Conservation (phyloP, 371 early-diverging fungal species). For the Circinella umbellata region DNA sequence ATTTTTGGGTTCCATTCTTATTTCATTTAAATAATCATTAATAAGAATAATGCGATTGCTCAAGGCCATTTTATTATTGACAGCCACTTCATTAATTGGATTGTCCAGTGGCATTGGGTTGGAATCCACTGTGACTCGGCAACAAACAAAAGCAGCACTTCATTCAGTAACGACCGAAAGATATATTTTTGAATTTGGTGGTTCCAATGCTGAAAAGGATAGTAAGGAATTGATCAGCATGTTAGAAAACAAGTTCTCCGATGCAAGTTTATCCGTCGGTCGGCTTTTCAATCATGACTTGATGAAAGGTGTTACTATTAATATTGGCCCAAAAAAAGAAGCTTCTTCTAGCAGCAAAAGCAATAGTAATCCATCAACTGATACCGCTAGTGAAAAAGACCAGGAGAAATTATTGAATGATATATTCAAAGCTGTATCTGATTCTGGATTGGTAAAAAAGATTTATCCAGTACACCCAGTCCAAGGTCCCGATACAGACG, state of each 20-base stretch:
- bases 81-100: not conserved
- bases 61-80: not conserved
- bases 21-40: too few species aligned
- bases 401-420: constrained; percentile 19
- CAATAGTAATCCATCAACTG: not conserved
- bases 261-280: constrained; percentile 29
- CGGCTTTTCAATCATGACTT: constrained; percentile 35
- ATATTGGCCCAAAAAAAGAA: constrained; percentile 19
- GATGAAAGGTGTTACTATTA: constrained; percentile 41
- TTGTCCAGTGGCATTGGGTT: not conserved
- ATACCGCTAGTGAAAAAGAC: constrained; percentile 4
- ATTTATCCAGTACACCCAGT: constrained; percentile 36
- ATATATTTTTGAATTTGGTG: constrained; percentile 39
- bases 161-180: constrained; percentile 5
- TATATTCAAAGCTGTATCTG: constrained; percentile 24
- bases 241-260: constrained; percentile 27
- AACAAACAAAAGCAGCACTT: not conserved
- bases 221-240: constrained; percentile 24
- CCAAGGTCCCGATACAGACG: constrained; percentile 30
- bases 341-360: not conserved
- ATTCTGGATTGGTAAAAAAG: constrained; percentile 26
- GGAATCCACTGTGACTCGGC: too few species aligned
- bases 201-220: constrained; percentile 4
- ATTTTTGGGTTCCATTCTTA: too few species aligned
- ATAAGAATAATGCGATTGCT: not conserved